Evolutionary conservation across 208 protist genomes (phyloP).

Genomic region (Zelonia costaricensis): DNA sequence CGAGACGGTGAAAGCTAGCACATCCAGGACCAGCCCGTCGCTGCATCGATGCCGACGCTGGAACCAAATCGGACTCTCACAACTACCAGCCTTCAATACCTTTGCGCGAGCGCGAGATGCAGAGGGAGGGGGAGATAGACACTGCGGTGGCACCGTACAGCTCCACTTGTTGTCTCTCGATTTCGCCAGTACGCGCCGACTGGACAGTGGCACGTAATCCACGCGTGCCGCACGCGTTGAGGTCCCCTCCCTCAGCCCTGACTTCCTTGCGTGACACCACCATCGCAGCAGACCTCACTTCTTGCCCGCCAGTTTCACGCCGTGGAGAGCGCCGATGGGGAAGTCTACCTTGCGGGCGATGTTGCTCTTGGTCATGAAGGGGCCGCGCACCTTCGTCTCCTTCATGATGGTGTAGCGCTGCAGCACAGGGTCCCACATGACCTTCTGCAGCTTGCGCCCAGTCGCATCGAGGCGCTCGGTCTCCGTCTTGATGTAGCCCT

Average conservation of each 20-base stretch:
- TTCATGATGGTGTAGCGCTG: conserved; percentile 79
- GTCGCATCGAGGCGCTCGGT: conserved; percentile 74
- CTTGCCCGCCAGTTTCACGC: conserved; percentile 4
- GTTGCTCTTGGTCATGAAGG: conserved; percentile 77
- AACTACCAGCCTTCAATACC: too few species aligned
- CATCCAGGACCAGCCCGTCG: too few species aligned
- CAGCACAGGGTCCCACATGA: conserved; percentile 78
- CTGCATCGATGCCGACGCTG: too few species aligned
- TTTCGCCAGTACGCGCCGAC: background rate
- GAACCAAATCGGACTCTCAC: too few species aligned
- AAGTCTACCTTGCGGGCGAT: conserved; percentile 73
- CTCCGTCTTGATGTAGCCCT: conserved; percentile 85
- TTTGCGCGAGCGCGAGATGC: background rate
- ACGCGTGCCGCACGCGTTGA: background rate
- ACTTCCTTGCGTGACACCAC: background rate
- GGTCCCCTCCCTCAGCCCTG: background rate
- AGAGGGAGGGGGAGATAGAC: background rate
- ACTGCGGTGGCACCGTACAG: background rate
- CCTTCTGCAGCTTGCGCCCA: conserved; percentile 76
- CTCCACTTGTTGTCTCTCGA: background rate
- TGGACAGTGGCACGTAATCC: background rate
- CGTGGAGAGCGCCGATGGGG: conserved; percentile 26
- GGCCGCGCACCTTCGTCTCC: conserved; percentile 78
- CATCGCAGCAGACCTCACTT: too few species aligned
- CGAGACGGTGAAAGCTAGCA: too few species aligned